Conservation (phyloP, 23 red algal genomes). For the Gracilaria gracilis region DNA sequence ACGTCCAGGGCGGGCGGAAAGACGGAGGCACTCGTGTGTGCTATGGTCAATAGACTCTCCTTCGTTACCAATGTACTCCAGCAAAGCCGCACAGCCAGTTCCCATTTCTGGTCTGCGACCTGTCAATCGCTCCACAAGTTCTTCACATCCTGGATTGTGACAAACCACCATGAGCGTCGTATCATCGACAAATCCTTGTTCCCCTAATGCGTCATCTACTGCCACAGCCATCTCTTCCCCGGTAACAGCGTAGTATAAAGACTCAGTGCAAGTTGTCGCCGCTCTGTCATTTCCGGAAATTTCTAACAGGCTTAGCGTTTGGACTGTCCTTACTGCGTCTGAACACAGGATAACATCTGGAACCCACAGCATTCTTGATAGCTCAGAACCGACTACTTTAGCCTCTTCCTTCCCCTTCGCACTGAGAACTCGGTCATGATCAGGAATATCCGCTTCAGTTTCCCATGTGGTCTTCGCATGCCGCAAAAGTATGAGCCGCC, state of each 20-base stretch:
- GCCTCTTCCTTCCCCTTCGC: slow-evolving; percentile 60
- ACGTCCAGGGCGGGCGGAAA: slow-evolving; percentile 11
- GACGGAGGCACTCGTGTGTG: neutral
- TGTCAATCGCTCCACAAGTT: slow-evolving; percentile 66
- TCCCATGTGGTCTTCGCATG: slow-evolving; percentile 71
- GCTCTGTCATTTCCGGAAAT: slow-evolving; percentile 26
- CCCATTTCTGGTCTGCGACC: slow-evolving; percentile 54
- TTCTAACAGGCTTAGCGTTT: slow-evolving; percentile 62
- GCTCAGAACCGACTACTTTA: slow-evolving; percentile 38
- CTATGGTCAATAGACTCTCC: neutral
- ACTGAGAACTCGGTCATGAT: slow-evolving; percentile 65
- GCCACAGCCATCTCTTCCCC: slow-evolving; percentile 72
- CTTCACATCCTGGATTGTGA: slow-evolving; percentile 76
- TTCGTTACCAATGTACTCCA: slow-evolving; percentile 52
- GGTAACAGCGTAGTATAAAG: slow-evolving; percentile 70
- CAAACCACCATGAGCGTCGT: slow-evolving; percentile 60
- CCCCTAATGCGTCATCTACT: slow-evolving; percentile 47
- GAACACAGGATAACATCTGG: slow-evolving; percentile 61
- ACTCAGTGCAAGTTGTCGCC: slow-evolving; percentile 46
- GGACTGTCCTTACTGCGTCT: slow-evolving; percentile 65
- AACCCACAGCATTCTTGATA: slow-evolving; percentile 31
- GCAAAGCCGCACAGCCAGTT: slow-evolving; percentile 61
- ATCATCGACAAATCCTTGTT: slow-evolving; percentile 30
- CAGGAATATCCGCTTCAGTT: slow-evolving; percentile 29
- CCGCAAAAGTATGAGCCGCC: slow-evolving; percentile 52